Base-by-base conservation (phyloP, 805 yeast species). In the Vanderwaltozyma tropicalis region DNA sequence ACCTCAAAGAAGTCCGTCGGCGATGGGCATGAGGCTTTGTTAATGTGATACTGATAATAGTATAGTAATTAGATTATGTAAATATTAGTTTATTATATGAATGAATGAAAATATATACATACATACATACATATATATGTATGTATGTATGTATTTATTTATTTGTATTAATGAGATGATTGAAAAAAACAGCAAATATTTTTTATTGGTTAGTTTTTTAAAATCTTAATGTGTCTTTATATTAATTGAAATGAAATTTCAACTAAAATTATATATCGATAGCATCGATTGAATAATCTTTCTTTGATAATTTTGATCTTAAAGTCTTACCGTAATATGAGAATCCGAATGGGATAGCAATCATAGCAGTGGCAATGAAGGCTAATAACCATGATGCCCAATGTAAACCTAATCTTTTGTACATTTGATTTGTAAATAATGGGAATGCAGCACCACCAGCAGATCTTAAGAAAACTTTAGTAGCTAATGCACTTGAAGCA, bases 401-500 rank as follows among this genome's bases (percentile, higher is more conserved):
- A 45, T 78, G 78, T 37, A 82, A 63, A 5, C 89, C 89, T 51
- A 82, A 61, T 38, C 66, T 74, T 43, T 73, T 72, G 57, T 81
- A 82, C 89, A 82, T 81, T 61, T 80, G 89, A 28, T 77, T 74
- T n/a, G 82, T 75, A 55, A 82, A 81, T 47, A 82, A 65, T 42
- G 89, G 88, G 71, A 82, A 80, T 0, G 87, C 89, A 20, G 87
- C 89, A 66, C 92, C 94, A 52, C 87, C 88, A 16, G 86, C 81
- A 49, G 80, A 71, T 68, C 94, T 72, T 49, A 82, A 64, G 51
- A 82, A 81, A 22, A 81, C 89, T 55, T 82, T 82, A 4, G 89
- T 80, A 13, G 89, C 89, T 48, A 82, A 67, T 0, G 92, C 92
- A 41, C 79, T 70, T 8, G 92, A 86, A 5, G 89, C 88, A 53